These are phyloP conservation scores for Filosporella fistucella DNA, from an alignment of 495 filamentous ascomycete genomes.

Conservation along the genomic window DNA sequence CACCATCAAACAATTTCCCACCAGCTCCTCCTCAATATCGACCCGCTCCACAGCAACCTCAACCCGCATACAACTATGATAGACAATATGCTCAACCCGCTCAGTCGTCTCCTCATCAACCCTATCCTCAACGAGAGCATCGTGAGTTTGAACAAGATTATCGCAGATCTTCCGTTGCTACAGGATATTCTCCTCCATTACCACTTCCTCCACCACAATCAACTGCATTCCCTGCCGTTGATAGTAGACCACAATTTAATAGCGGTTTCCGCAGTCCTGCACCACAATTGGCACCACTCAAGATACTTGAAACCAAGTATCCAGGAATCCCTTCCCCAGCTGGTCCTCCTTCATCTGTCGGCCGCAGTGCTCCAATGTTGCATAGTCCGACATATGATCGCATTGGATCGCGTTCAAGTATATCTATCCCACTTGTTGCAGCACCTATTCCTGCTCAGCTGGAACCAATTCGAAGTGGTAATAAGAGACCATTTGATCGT, in stretches of 20 bases:
- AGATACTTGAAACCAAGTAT: not conserved
- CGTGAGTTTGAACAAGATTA: not conserved
- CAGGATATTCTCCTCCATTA: too few species aligned
- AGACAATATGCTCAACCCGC: slow-evolving; percentile 15
- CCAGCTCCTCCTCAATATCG: not conserved
- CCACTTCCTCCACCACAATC: too few species aligned
- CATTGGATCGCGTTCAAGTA: not conserved
- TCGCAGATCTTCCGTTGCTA: too few species aligned
- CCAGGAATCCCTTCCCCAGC: slow-evolving; percentile 6
- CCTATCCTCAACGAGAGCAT: slow-evolving; percentile 9
- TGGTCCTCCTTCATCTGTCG: slow-evolving; percentile 8
- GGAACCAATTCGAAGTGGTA: slow-evolving; percentile 12
- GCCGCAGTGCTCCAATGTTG: slow-evolving; percentile 7
- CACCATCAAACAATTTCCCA: slow-evolving; percentile 2
- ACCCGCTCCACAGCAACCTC: slow-evolving; percentile 3
- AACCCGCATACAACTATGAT: slow-evolving; percentile 4
- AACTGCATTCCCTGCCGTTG: too few species aligned
- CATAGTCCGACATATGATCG: slow-evolving; percentile 13
- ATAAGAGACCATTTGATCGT: slow-evolving; percentile 27
- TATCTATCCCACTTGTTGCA: slow-evolving; percentile 3
- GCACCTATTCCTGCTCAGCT: slow-evolving; percentile 3
- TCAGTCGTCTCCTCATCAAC: too few species aligned
- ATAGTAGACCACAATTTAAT: too few species aligned
- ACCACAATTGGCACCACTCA: slow-evolving; percentile 1
- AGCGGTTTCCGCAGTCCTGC: too few species aligned